Evolutionary conservation across 768 basidiomycete genomes (phyloP), one percentile per base, ranked within the genome.

Genomic region (Amylocystis lapponica): DNA sequence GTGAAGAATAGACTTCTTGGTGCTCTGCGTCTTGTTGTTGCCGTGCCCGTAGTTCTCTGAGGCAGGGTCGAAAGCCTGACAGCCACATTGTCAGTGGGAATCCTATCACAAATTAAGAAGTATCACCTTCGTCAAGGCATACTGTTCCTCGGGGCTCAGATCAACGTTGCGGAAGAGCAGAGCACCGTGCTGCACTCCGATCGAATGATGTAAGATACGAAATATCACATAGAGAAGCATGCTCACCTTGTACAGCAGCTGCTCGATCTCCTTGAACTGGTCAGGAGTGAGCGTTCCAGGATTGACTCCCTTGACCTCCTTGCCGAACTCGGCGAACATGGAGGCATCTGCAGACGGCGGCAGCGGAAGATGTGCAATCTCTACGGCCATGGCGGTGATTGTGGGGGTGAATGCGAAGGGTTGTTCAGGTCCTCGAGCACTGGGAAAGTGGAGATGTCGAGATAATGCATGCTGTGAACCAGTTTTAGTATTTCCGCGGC

Each of bases 101-200:
- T n/a, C 29, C 10, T 10, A 37, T 20, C 34, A 12, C 36, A 21
- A 37, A 10, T 10, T 21, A 21, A 16, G 36, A 37, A 10, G 22
- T 37, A 70, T 44, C 50, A 83, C 89, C 76, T 91, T 90, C 12
- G 89, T 92, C 47, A 94, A 63, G 12, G 78, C 76, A 61, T 86
- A 91, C 60, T 93, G 90, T 57, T 87, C 80, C 61, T 89, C 86
- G 0, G 90, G 89, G 4, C 79, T 75, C 19, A 93, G 60, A 23
- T 73, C 64, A 25, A 72, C 74, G 54, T 85, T 63, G 43, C 85
- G 74, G 68, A 93, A 94, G 42, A 94, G 69, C 31, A 94, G 72
- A 14, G 73, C 75, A 32, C 76, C 75, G 52, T 93, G 72, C 86
- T 91, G 55, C 23, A 35, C 19, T n/a, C 34, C 7, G 9, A 19